These are phyloP conservation scores for Austroboletus eburneus DNA, from an alignment of 768 basidiomycete genomes.

Conservation along the genomic window DNA sequence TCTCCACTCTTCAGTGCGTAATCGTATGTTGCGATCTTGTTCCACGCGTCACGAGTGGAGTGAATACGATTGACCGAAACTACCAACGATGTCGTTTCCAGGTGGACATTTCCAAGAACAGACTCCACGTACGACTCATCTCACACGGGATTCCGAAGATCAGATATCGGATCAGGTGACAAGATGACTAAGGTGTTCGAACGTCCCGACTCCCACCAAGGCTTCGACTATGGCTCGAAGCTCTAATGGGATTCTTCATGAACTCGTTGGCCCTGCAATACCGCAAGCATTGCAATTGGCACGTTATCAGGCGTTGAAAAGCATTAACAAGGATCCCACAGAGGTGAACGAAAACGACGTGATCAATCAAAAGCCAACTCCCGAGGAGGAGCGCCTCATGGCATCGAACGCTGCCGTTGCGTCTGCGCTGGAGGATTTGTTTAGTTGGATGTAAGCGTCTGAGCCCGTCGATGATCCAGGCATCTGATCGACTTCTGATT, in stretches of 20 bases:
- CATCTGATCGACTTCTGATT: background rate
- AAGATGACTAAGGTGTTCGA: no score
- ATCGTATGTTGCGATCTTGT: no score
- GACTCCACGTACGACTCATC: no score
- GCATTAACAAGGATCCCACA: background rate
- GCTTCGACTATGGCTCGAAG: background rate
- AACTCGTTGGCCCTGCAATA: slow-evolving; percentile 7
- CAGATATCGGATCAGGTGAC: no score
- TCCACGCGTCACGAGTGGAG: no score
- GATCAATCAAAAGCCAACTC: slow-evolving; percentile 10
- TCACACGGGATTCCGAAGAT: no score
- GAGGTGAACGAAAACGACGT: slow-evolving; percentile 9
- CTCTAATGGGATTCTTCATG: background rate
- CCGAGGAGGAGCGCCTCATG: slow-evolving; percentile 14
- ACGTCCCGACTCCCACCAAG: no score
- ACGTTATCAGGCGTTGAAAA: slow-evolving; percentile 5
- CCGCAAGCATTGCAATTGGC: slow-evolving; percentile 10
- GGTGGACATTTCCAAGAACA: no score
- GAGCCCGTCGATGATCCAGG: background rate
- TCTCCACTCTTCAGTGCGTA: no score
- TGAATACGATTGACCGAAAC: no score
- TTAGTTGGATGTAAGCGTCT: slow-evolving; percentile 11
- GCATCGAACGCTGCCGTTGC: slow-evolving; percentile 7
- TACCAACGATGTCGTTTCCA: no score
- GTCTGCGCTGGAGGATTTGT: slow-evolving; percentile 14